phyloP scores from a whole-genome alignment of 2,329 filamentous ascomycete genomes.

The Ophiostoma populinum region DNA sequence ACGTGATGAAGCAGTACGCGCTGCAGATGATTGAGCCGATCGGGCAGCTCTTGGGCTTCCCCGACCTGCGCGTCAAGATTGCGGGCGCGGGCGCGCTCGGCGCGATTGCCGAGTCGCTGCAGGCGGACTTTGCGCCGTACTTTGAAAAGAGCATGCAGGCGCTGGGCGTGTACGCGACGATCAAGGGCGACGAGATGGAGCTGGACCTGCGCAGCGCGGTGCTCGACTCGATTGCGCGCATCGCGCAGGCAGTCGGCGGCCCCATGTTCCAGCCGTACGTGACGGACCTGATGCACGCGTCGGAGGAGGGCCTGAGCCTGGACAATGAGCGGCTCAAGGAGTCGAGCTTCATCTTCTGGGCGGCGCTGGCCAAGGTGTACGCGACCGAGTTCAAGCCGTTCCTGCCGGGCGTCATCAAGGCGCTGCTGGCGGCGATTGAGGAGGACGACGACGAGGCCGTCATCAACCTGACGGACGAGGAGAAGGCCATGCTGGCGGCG shows the following conservation, averaged over 20 bases:
- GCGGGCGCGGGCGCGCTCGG: constrained; percentile 79
- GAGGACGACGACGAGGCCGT: constrained; percentile 80
- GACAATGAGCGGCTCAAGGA: constrained; percentile 85
- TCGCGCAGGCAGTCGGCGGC: constrained; percentile 73
- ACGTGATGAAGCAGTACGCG: constrained; percentile 68
- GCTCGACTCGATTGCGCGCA: constrained; percentile 84
- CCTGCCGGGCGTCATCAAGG: constrained; percentile 59
- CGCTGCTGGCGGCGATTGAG: constrained; percentile 69
- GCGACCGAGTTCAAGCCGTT: constrained; percentile 67
- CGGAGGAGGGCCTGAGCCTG: constrained; percentile 75
- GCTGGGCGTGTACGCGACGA: constrained; percentile 65
- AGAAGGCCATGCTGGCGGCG: constrained; percentile 50
- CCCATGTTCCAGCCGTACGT: constrained; percentile 84
- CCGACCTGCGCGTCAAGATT: constrained; percentile 78
- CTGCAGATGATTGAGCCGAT: constrained; percentile 70
- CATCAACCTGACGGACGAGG: constrained; percentile 55
- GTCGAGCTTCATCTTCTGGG: constrained; percentile 95
- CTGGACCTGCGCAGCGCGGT: constrained; percentile 79
- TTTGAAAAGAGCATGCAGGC: constrained; percentile 81
- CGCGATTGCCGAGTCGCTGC: constrained; percentile 73
- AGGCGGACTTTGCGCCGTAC: constrained; percentile 73
- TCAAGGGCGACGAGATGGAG: constrained; percentile 82
- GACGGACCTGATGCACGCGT: constrained; percentile 74
- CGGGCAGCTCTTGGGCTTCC: constrained; percentile 65
- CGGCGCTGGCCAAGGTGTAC: constrained; percentile 85